Evolutionary conservation across 1,284 basidiomycete genomes (phyloP), one percentile per base, ranked within the genome.

Genomic region (Ganoderma multipileum): DNA sequence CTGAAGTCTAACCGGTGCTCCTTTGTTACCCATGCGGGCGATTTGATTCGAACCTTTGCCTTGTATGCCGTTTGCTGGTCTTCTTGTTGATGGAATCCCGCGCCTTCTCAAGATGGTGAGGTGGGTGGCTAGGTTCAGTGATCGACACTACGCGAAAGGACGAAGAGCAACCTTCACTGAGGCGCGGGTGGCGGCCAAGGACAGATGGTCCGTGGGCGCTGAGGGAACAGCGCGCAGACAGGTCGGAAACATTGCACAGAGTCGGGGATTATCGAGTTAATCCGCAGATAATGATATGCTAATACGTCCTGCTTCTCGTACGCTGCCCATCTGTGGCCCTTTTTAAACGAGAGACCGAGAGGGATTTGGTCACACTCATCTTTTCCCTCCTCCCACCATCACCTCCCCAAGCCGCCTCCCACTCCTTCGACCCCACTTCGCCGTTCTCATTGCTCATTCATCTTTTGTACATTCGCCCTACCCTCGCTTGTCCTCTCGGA

Each of bases 271-370:
- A 55, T 59, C 54, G 47, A 65, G 63, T 50, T 42, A 66, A 63
- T 64, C 3, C 36, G 58, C 39, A 65, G 68, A 62, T 69, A 64
- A 65, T 61, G 68, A 62, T 69, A 64, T 67, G 66, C 52, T n/a
- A 30, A 38, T 58, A 38, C 26, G 8, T 28, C 6, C 38, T 60
- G 12, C 36, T 41, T 41, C 38, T 60, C n/a, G 58, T 36, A 20
- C 55, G 8, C 6, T 38, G 33, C 33, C 33, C 20, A 38, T 38
- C 11, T 3, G 47, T 50, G 47, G 47, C 23, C 23, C 23, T 61
- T 60, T 42, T 61, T 69, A 57, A 23, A n/a, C 54, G 42, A 28
- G 7, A 36, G 30, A 20, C 41, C 54, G 55, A 61, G 62, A 39
- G 42, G 42, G n/a, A 26, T 47, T 38, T 36, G 30, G 33, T 42